Conservation (phyloP, 148 eudicot genomes). For the Vaccinium macrocarpon region DNA sequence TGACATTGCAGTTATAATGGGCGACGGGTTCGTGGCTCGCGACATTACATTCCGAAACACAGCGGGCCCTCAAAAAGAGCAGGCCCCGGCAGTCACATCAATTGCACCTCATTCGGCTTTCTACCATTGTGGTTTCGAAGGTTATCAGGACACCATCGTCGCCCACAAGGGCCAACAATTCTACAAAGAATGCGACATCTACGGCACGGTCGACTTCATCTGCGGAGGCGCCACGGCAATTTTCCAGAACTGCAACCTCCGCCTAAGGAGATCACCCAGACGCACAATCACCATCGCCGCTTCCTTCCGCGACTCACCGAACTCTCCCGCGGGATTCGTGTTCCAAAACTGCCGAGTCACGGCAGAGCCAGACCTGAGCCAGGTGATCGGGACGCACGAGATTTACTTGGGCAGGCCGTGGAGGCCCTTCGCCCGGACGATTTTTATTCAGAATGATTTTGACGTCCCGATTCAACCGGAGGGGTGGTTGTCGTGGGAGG, state of each 20-base stretch:
- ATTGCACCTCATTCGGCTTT: conserved; percentile 38
- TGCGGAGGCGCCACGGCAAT: conserved; percentile 17
- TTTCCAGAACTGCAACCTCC: conserved; percentile 21
- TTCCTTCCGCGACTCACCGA: not conserved
- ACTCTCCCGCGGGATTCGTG: conserved; percentile 6
- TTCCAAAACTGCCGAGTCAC: conserved; percentile 18
- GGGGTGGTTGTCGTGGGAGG: conserved; percentile 23
- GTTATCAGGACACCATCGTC: conserved; percentile 35
- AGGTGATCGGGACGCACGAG: not conserved
- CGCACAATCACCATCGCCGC: conserved; percentile 18
- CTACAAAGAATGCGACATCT: conserved; percentile 20
- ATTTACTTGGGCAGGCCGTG: conserved; percentile 28
- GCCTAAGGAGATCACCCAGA: conserved; percentile 5
- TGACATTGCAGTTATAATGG: conserved; percentile 24
- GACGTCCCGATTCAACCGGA: conserved; percentile 10
- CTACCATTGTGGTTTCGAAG: conserved; percentile 34
- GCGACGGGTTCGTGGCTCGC: conserved; percentile 35
- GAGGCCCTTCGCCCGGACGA: conserved; percentile 17
- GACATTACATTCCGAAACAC: conserved; percentile 44
- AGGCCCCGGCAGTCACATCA: conserved; percentile 40
- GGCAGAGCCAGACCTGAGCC: conserved; percentile 7
- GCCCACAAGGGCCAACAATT: conserved; percentile 11
- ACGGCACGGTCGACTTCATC: conserved; percentile 30
- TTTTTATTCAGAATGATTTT: conserved; percentile 5
- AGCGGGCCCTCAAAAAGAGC: conserved; percentile 36